Percentiles rank a stretch among this genome's conserved stretches.
phyloP scores from a whole-genome alignment of 768 basidiomycete species.

The Ephemerocybe angulata region DNA sequence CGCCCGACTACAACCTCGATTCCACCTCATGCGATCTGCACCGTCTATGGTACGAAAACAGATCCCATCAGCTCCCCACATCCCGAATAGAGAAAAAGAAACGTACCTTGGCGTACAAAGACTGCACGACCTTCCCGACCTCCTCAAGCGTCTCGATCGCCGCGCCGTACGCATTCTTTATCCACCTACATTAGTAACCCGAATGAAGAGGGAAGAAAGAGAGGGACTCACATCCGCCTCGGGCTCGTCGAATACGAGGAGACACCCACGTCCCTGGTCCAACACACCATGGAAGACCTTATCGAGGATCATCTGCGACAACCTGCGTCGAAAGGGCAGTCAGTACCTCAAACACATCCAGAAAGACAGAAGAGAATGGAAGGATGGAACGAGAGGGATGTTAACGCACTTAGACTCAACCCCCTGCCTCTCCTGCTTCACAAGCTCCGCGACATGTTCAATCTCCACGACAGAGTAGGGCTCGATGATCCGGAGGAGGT shows the following conservation, averaged over 20 bases:
- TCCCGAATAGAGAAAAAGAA: not conserved
- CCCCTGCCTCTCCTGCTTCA: slow-evolving; percentile 82
- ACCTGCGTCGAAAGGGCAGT: slow-evolving; percentile 37
- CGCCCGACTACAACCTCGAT: no score
- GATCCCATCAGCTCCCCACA: not conserved
- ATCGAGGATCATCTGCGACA: slow-evolving; percentile 98
- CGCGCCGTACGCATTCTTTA: slow-evolving; percentile 82
- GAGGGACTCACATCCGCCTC: slow-evolving; percentile 70
- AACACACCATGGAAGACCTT: slow-evolving; percentile 91
- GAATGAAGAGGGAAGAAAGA: not conserved
- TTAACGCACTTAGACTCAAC: slow-evolving; percentile 86
- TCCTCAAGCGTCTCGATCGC: slow-evolving; percentile 89
- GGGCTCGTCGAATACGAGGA: slow-evolving; percentile 86
- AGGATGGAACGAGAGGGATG: not conserved
- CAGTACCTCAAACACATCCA: not conserved
- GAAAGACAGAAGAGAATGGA: not conserved
- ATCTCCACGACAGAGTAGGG: slow-evolving; percentile 94
- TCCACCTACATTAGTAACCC: not conserved
- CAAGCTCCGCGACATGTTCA: slow-evolving; percentile 79
- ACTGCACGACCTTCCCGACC: slow-evolving; percentile 91
- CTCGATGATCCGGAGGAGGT: slow-evolving; percentile 91
- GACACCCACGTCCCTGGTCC: slow-evolving; percentile 92
- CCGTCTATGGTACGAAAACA: slow-evolving; percentile 16
- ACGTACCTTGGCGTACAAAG: slow-evolving; percentile 76
- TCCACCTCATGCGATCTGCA: slow-evolving; percentile 21